Evolutionary conservation across 2,329 filamentous ascomycete species (phyloP), one percentile per base, ranked within the genome.

Genomic region (Cercospora sesami): DNA sequence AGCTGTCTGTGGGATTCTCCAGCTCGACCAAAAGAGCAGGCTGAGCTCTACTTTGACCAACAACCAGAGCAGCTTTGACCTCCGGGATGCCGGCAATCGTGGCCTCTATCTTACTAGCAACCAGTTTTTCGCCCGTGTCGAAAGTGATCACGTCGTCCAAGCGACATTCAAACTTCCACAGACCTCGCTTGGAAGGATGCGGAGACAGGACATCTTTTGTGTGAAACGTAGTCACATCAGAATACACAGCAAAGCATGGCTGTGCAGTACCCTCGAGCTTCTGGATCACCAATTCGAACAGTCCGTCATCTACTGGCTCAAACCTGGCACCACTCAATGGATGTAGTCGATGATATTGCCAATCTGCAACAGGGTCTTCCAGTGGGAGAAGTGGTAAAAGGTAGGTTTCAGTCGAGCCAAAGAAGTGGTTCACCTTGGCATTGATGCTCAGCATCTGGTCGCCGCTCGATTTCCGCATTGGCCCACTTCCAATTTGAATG

Each of bases 301-400:
- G 21, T 23, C 18, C 28, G 4, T 53, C 57, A n/a, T 39, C 23
- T 55, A 65, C 28, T 42, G 26, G 30, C 23, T 57, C 53, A 21
- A 60, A 65, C 14, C n/a, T 53, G 8, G 42, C 57, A 16, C 63
- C 63, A 26, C 63, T 53, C 10, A 33, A n/a, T 33, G 63, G 42
- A 36, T 65, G 63, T 10, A 65, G 60, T 28, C 31, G 57, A 60
- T 65, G 63, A 42, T 60, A 65, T 53, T 60, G 55, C 55, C 55
- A 65, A 28, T 65, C 63, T 18, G 39, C 39, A 12, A 60, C 53
- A 18, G 55, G 14, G 16, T 58, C 55, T n/a, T 58, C 28, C 23
- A 58, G 55, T 53, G 63, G 53, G 14, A 59, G 36, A 16, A 59
- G 63, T 18, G 63, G 63, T 26, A 60, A 9, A 21, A 65, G 39